These are phyloP conservation scores for Endogone sp. DNA, from an alignment of 192 early-diverging fungal genomes.

Conservation along the genomic window DNA sequence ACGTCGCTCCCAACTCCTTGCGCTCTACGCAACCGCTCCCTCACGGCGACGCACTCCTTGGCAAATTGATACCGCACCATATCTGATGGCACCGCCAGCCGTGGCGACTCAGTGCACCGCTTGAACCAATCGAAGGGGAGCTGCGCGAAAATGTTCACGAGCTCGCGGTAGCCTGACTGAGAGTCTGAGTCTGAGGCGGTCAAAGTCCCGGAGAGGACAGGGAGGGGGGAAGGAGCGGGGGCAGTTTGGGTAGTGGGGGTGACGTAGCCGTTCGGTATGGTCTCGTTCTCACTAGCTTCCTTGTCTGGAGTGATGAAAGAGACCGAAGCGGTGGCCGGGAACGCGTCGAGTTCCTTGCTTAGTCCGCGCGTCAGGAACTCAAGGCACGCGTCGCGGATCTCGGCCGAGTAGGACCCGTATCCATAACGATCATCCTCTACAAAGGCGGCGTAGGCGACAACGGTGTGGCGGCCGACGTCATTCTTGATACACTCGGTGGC, in stretches of 20 bases:
- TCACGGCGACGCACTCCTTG: background rate
- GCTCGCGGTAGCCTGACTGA: background rate
- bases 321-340: background rate
- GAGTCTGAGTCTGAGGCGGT: background rate
- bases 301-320: background rate
- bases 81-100: background rate
- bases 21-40: background rate
- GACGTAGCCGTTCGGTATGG: no score
- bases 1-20: background rate
- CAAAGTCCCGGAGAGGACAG: no score
- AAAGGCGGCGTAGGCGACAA: background rate
- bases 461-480: background rate
- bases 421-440: background rate
- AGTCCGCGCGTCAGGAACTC: background rate
- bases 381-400: background rate
- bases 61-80: slow-evolving; percentile 1
- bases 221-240: no score
- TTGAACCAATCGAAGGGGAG: background rate
- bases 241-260: no score
- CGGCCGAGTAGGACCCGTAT: background rate
- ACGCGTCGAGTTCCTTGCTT: background rate
- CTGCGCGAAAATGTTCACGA: background rate
- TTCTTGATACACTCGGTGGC: background rate
- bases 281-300: background rate
- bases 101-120: background rate